phyloP scores from a whole-genome alignment of 305 asterid species.

The Salvia sclarea region DNA sequence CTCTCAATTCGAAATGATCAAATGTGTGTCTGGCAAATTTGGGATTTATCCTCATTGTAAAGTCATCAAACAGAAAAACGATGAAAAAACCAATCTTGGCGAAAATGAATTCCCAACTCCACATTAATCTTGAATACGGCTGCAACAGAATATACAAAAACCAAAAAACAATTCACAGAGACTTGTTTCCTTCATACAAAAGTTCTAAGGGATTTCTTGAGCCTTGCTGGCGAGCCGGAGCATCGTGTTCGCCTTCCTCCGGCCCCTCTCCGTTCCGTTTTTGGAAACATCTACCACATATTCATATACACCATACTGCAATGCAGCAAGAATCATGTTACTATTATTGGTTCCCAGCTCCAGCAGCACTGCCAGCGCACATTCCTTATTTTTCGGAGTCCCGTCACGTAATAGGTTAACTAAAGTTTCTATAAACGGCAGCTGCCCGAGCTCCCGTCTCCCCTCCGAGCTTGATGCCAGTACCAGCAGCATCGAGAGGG shows the following conservation, averaged over 20 bases:
- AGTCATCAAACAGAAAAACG: no score
- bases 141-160: not conserved
- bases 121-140: not conserved
- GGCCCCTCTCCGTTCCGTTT: conserved; percentile 81
- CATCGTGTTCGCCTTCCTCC: conserved; percentile 70
- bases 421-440: conserved; percentile 55
- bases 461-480: conserved; percentile 62
- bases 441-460: conserved; percentile 66
- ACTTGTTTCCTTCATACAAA: not conserved
- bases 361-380: conserved; percentile 73
- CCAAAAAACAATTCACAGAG: not conserved
- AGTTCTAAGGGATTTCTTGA: conserved; percentile 57
- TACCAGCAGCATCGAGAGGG: conserved; percentile 55
- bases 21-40: no score
- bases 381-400: conserved; percentile 71
- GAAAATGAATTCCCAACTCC: not conserved
- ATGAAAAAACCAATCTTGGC: no score
- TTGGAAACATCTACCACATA: conserved; percentile 53
- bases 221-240: conserved; percentile 54
- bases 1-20: no score
- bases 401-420: conserved; percentile 62
- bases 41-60: no score
- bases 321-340: conserved; percentile 70
- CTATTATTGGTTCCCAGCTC: conserved; percentile 61
- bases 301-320: conserved; percentile 82